A percentile compares a stretch with the other conserved stretches of the same genome.
Evolutionary conservation across 805 yeast species (phyloP).

Genomic region (Hanseniaspora clermontiae): DNA sequence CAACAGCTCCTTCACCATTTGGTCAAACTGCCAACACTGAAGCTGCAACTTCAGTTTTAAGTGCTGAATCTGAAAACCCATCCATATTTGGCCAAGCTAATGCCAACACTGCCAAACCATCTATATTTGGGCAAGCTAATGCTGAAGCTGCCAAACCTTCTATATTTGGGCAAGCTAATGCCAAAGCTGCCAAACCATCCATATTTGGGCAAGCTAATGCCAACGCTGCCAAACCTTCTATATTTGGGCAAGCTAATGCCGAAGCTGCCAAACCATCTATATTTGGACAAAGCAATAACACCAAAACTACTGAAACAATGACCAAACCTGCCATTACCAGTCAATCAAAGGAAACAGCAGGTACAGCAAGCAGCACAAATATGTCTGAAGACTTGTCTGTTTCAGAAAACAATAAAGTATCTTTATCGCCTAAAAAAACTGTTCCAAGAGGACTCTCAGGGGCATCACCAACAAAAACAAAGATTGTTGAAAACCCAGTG

Average conservation of each 20-base stretch:
- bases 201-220: background rate
- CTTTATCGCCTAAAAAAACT: constrained; percentile 1
- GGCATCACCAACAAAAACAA: constrained; percentile 8
- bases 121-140: background rate
- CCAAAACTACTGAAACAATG: background rate
- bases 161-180: background rate
- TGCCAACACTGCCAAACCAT: background rate
- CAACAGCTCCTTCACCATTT: background rate
- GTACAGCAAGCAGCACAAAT: background rate
- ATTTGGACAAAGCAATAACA: background rate
- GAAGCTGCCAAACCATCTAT: background rate
- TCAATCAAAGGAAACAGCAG: background rate
- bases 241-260: background rate
- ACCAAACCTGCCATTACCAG: background rate
- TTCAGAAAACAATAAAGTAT: background rate
- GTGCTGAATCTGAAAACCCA: background rate
- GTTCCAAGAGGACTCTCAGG: constrained; percentile 7
- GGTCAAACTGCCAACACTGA: background rate
- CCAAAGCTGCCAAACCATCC: background rate
- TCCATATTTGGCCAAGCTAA: background rate
- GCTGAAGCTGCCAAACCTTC: background rate
- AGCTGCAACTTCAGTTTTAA: background rate
- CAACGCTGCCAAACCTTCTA: background rate
- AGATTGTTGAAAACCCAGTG: background rate
- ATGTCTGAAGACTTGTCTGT: background rate